Evolutionary conservation across 1,284 basidiomycete genomes (phyloP), one percentile per base, ranked within the genome.

Genomic region (Sporisorium graminicola): DNA sequence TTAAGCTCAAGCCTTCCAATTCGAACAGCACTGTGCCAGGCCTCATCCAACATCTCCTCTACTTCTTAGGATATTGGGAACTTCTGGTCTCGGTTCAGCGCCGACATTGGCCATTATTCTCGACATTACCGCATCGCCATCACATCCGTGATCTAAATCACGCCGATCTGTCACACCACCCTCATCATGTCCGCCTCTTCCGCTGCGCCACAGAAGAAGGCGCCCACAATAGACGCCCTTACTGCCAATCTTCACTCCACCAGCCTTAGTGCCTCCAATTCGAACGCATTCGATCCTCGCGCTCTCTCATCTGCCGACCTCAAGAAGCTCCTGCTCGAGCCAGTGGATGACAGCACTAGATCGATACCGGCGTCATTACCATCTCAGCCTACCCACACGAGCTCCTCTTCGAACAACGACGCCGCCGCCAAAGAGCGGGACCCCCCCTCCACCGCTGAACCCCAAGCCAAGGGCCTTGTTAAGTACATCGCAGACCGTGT

Each of bases 221-320:
- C 24, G 2, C 65, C 71, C 1, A 73, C 74, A 63, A 71, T 81
- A 66, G 79, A 81, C 54, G 65, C 69, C n/a, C 72, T 81, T 26
- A 77, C 79, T 5, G 63, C 74, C 20, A 57, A 74, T 31, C 59
- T 79, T 6, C 50, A 72, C 43, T 51, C 63, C 18, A 63, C 53
- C 49, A 49, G 49, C 18, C 22, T 73, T 37, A 18, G 44, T 8
- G 29, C 68, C 27, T 49, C 46, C 12, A 13, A 20, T 27, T 44
- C 49, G 2, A 13, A 16, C 9, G 8, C 31, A 16, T 49, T 58
- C 35, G 58, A 72, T 27, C 47, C 56, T 26, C 46, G 14, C 31
- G n/a, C 58, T 20, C 5, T 66, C 13, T 66, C 69, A 1, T 40
- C 55, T 6, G 35, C 59, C 7, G 43, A 54, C 2, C 26, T 79